Percentiles rank a stretch among this genome's conserved stretches.
These are phyloP conservation scores for Sclerotinia sclerotiorum DNA, from an alignment of 2,329 filamentous ascomycete species.

Conservation along the genomic window DNA sequence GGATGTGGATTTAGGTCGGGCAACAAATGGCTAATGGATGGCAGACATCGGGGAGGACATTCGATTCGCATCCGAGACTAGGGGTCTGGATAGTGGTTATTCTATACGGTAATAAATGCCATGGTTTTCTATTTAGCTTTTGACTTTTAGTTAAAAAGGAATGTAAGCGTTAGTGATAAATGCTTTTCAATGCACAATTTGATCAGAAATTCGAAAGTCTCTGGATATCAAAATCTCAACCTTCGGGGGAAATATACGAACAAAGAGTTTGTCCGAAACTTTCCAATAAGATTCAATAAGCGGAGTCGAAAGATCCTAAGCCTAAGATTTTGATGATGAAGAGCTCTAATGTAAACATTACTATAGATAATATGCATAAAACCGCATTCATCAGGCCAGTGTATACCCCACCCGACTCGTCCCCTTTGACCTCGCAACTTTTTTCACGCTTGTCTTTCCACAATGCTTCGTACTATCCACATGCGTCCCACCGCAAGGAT, in stretches of 20 bases:
- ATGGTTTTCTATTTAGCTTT: neutral
- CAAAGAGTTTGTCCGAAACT: too few species aligned
- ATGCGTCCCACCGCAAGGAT: constrained; percentile 76
- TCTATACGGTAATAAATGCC: neutral
- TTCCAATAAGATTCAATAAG: neutral
- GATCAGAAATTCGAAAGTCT: too few species aligned
- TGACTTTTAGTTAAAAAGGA: neutral
- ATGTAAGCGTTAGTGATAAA: neutral
- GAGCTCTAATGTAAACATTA: neutral
- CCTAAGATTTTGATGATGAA: neutral
- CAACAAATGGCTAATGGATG: neutral
- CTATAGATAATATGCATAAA: neutral
- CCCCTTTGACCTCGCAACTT: constrained; percentile 65
- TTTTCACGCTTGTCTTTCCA: constrained; percentile 63
- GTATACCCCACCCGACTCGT: constrained; percentile 52
- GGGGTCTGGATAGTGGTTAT: neutral
- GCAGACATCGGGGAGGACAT: neutral
- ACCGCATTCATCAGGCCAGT: neutral
- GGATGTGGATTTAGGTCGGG: neutral
- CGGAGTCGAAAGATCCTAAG: too few species aligned
- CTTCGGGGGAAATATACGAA: too few species aligned
- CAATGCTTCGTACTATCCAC: constrained; percentile 59
- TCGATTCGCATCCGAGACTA: neutral
- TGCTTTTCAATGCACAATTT: neutral
- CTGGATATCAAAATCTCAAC: too few species aligned